phyloP scores from a whole-genome alignment of 106 monocot genomes.

The Chionographis japonica region DNA sequence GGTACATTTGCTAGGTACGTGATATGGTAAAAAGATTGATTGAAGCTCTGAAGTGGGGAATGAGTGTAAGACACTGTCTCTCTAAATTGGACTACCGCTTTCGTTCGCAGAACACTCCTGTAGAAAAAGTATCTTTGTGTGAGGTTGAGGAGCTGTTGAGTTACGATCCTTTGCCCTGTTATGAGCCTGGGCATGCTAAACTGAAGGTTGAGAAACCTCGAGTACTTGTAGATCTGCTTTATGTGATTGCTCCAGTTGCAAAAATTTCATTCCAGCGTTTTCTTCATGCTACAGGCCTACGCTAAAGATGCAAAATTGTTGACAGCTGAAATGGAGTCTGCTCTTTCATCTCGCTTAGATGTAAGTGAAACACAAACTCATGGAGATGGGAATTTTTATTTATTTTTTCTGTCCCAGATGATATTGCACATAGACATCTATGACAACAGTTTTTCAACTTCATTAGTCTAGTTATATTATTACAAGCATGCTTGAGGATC shows the following conservation, averaged over 20 bases:
- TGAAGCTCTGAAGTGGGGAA: constrained; percentile 57
- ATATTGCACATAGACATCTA: too few relatives aligned
- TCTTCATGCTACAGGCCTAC: constrained; percentile 36
- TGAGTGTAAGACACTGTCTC: constrained; percentile 28
- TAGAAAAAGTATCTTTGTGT: constrained; percentile 34
- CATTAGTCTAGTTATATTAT: too few relatives aligned
- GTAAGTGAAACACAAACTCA: constrained; percentile 16
- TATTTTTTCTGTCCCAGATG: background rate
- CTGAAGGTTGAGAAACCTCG: constrained; percentile 40
- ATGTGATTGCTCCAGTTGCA: background rate
- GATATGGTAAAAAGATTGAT: constrained; percentile 43
- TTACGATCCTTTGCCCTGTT: constrained; percentile 44
- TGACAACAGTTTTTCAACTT: too few relatives aligned
- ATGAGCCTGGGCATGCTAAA: constrained; percentile 41
- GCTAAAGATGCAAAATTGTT: constrained; percentile 46
- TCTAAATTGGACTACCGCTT: constrained; percentile 31
- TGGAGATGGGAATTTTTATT: too few relatives aligned
- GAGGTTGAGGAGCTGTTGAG: constrained; percentile 47
- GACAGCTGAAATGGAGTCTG: constrained; percentile 37
- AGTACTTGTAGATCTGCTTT: background rate
- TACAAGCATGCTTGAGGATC: too few relatives aligned
- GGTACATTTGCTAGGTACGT: constrained; percentile 44
- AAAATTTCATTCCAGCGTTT: background rate
- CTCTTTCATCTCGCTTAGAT: constrained; percentile 37
- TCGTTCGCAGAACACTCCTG: constrained; percentile 1